Base-by-base conservation (phyloP, 2,329 filamentous ascomycete species). In the Didymellaceae sp. region DNA sequence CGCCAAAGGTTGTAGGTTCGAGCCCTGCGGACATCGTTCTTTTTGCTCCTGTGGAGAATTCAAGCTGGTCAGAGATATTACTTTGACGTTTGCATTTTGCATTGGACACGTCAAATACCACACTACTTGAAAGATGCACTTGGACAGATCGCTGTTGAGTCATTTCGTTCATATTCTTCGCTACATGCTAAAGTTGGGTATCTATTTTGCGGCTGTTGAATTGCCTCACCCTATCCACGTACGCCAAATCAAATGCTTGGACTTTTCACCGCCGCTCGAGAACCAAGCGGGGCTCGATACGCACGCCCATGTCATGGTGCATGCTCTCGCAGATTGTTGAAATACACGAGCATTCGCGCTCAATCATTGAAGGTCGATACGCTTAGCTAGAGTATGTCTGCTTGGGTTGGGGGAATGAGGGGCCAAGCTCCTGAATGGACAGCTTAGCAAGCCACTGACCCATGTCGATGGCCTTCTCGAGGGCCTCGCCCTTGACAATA, bases 391-490 rank as follows among this genome's bases (percentile, higher is more conserved):
- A 56, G 65, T 76, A 76, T 30, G 70, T 72, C 63, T 75, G 73
- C 62, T 72, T 74, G 24, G 73, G 73, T 52, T 58, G 64, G 14
- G 74, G 74, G 61, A 67, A 97, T 88, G 91, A 94, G 77, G 93
- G 92, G 67, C 94, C 94, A 66, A 97, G 81, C 79, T 97, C 92
- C 80, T 93, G 87, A 74, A 99, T 93, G 82, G 91, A 94, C 68
- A 96, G 81, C 70, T 88, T 88, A 40, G 94, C 94, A 61, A 99
- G 84, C 94, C 94, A 99, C 78, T 97, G 92, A 59, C 94, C 94
- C 83, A 94, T 90, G 74, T 97, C 89, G 64, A 99, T 83, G 68
- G 83, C 83, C 61, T 86, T 85, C 66, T 89, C 86, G 41, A 99
- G 82, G 45, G 85, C 74, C 80, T 94, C 90, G 75, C 89, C 91